Evolutionary conservation across 129 eudicot genomes (phyloP).

Genomic region (Pittosporum tobira): DNA sequence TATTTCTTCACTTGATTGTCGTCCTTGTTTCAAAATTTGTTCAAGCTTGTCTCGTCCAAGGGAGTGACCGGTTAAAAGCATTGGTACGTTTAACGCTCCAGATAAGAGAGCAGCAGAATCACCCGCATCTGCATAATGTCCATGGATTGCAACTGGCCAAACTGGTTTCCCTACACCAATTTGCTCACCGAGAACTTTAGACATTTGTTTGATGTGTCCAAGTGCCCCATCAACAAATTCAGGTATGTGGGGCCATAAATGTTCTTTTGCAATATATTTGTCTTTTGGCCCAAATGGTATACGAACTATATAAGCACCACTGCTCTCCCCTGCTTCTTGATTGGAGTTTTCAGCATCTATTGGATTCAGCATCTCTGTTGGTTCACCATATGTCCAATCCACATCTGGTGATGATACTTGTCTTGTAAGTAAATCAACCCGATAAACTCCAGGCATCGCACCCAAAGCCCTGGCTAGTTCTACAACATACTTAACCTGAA

Average conservation of each 20-base stretch:
- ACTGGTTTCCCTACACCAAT: slow-evolving; percentile 60
- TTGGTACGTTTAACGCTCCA: slow-evolving; percentile 83
- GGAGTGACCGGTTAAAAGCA: slow-evolving; percentile 97
- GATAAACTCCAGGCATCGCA: slow-evolving; percentile 96
- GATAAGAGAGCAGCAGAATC: slow-evolving; percentile 77
- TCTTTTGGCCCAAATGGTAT: slow-evolving; percentile 92
- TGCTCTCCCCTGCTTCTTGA: slow-evolving; percentile 68
- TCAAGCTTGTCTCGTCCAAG: slow-evolving; percentile 91
- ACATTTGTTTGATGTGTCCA: slow-evolving; percentile 57
- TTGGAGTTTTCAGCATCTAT: slow-evolving; percentile 27
- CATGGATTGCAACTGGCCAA: slow-evolving; percentile 85
- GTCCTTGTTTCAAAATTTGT: slow-evolving; percentile 84
- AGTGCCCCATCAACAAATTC: slow-evolving; percentile 90
- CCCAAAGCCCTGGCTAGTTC: slow-evolving; percentile 98
- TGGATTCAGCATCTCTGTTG: slow-evolving; percentile 65
- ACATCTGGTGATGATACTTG: slow-evolving; percentile 74
- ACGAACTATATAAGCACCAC: slow-evolving; percentile 77
- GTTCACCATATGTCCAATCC: slow-evolving; percentile 77
- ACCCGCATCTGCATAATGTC: slow-evolving; percentile 88
- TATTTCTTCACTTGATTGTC: slow-evolving; percentile 77
- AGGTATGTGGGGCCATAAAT: slow-evolving; percentile 75
- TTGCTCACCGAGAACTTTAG: slow-evolving; percentile 75
- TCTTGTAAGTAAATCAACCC: slow-evolving; percentile 82
- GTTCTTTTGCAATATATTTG: slow-evolving; percentile 72
- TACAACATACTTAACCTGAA: slow-evolving; percentile 84